Conservation (phyloP, 306 rosid genomes). For the Urtica urens region DNA sequence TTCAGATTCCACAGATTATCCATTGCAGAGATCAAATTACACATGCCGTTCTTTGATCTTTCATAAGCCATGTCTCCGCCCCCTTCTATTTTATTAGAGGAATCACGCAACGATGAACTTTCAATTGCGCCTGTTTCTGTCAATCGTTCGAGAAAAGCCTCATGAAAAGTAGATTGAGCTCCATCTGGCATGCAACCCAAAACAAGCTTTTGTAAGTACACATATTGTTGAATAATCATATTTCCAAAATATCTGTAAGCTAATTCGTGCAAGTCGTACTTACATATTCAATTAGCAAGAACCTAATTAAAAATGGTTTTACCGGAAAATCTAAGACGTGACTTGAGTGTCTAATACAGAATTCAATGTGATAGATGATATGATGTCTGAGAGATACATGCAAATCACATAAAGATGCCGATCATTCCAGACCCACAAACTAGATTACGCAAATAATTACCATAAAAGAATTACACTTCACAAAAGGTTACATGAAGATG, state of each 20-base stretch:
- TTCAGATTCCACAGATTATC: constrained; percentile 43
- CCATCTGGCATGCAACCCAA: constrained; percentile 42
- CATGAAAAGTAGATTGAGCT: constrained; percentile 39
- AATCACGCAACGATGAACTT: constrained; percentile 44
- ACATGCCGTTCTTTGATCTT: constrained; percentile 33
- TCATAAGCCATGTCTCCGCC: constrained; percentile 22
- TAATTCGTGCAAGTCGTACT: too few relatives aligned
- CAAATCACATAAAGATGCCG: too few relatives aligned
- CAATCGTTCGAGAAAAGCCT: constrained; percentile 63
- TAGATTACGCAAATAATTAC: too few relatives aligned
- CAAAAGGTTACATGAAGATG: too few relatives aligned
- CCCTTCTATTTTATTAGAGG: constrained; percentile 33
- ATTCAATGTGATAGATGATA: too few relatives aligned
- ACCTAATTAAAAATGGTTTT: too few relatives aligned
- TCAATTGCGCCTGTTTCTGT: constrained; percentile 81
- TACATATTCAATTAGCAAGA: too few relatives aligned
- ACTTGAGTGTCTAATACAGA: too few relatives aligned
- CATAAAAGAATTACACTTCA: too few relatives aligned
- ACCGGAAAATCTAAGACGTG: too few relatives aligned
- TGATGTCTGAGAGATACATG: too few relatives aligned
- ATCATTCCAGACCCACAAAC: too few relatives aligned
- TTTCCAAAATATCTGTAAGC: not conserved
- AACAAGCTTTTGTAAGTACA: constrained; percentile 12
- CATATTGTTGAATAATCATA: constrained; percentile 9
- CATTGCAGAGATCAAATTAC: constrained; percentile 32